Evolutionary conservation across 2,329 filamentous ascomycete species (phyloP).

Genomic region (Botryotinia calthae): DNA sequence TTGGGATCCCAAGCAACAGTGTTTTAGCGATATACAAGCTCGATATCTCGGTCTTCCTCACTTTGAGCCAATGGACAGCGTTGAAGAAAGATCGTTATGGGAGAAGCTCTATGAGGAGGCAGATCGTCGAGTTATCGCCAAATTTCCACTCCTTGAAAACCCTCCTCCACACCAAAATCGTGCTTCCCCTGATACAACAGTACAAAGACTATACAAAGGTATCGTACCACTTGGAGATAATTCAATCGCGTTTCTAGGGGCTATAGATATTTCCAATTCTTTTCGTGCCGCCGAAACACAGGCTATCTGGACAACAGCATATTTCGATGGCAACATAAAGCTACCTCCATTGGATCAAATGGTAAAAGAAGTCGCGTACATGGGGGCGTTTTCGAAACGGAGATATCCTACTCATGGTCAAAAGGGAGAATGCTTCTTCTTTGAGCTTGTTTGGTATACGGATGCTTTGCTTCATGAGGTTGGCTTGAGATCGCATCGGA

Average conservation of each 20-base stretch:
- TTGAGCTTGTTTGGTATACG: constrained; percentile 18
- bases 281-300: constrained; percentile 20
- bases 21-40: not conserved
- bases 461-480: constrained; percentile 17
- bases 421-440: constrained; percentile 10
- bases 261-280: constrained; percentile 19
- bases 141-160: constrained; percentile 18
- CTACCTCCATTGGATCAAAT: constrained; percentile 14
- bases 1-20: not conserved
- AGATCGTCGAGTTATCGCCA: constrained; percentile 8
- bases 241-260: constrained; percentile 20
- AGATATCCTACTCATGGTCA: constrained; percentile 18
- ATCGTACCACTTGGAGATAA: constrained; percentile 19
- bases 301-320: constrained; percentile 24
- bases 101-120: constrained; percentile 26
- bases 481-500: constrained; percentile 11
- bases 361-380: constrained; percentile 16
- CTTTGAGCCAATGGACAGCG: not conserved
- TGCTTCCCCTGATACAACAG: not conserved
- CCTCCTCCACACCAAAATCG: constrained; percentile 13
- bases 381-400: constrained; percentile 16
- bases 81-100: constrained; percentile 22
- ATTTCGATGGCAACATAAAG: constrained; percentile 18
- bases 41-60: not conserved
- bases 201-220: constrained; percentile 22